Conservation (phyloP, 2,329 filamentous ascomycete species). For the Cercospora brassicicola region DNA sequence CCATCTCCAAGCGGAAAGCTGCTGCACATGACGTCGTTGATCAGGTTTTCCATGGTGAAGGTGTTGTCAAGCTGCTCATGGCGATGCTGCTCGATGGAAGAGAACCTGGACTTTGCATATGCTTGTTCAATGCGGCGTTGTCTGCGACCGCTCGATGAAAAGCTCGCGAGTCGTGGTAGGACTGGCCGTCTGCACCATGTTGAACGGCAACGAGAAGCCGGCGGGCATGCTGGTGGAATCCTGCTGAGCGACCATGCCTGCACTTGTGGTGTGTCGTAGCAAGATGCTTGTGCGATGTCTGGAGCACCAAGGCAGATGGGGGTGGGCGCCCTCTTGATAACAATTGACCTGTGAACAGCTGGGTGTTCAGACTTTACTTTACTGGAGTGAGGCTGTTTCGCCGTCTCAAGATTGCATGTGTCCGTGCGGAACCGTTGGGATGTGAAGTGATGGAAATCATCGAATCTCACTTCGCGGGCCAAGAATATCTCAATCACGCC, state of each 20-base stretch:
- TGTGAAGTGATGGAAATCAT: not conserved
- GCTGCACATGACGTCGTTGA: slow-evolving; percentile 3
- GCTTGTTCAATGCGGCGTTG: not conserved
- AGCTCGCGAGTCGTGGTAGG: not conserved
- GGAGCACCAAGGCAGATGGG: not conserved
- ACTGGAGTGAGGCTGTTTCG: not conserved
- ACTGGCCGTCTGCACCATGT: not conserved
- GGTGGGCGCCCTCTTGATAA: not conserved
- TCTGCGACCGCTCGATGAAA: not conserved
- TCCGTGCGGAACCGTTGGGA: not conserved
- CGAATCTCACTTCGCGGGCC: not conserved
- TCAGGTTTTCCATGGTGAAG: slow-evolving; percentile 1
- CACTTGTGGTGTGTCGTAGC: not conserved
- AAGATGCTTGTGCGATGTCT: not conserved
- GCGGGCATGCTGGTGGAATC: not conserved
- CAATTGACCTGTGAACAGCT: not conserved
- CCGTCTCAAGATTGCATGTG: not conserved
- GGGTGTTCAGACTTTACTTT: not conserved
- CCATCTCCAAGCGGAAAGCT: not conserved
- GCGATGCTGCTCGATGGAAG: not conserved
- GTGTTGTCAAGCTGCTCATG: not conserved
- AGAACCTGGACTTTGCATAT: not conserved
- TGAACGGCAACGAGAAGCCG: not conserved
- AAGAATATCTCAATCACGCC: slow-evolving; percentile 43
- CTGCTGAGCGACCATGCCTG: slow-evolving; percentile 1